Percentiles rank a stretch among this genome's conserved stretches.
These are phyloP conservation scores for Diplocarpon mali DNA, from an alignment of 2,329 filamentous ascomycete genomes.

Conservation along the genomic window DNA sequence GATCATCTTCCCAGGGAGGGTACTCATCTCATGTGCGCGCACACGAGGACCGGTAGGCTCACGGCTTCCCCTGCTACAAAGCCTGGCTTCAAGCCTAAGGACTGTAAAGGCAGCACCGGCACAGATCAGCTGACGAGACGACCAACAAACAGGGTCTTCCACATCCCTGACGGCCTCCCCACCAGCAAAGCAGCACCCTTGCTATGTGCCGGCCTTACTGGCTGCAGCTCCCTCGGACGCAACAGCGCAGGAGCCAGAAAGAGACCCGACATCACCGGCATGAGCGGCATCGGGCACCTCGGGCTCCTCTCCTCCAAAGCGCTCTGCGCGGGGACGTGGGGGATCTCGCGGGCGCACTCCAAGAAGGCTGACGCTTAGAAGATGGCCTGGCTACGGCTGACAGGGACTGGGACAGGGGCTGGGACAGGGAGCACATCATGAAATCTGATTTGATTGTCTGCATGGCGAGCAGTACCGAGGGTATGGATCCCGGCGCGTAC, in stretches of 20 bases:
- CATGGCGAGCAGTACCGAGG: conserved; percentile 56
- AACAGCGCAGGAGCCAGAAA: conserved; percentile 67
- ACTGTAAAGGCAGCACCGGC: neutral
- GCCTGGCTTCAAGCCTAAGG: no score
- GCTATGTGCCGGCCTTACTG: conserved; percentile 77
- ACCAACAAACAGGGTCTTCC: conserved; percentile 10
- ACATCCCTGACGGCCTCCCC: conserved; percentile 55
- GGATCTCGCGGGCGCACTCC: conserved; percentile 46
- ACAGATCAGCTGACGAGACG: neutral
- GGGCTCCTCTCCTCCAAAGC: conserved; percentile 60
- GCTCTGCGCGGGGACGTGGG: conserved; percentile 50
- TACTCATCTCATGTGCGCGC: conserved; percentile 58
- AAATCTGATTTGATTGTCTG: conserved; percentile 70
- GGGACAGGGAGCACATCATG: conserved; percentile 45
- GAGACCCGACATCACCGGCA: conserved; percentile 65
- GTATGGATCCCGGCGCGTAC: conserved; percentile 60
- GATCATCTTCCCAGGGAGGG: conserved; percentile 49
- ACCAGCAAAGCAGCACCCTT: conserved; percentile 60
- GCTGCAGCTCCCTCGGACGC: conserved; percentile 66
- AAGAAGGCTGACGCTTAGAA: conserved; percentile 48
- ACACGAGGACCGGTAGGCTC: conserved; percentile 58
- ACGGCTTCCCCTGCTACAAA: neutral
- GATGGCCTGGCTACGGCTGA: conserved; percentile 48
- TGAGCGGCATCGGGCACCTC: conserved; percentile 64
- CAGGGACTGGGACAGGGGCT: conserved; percentile 48